Evolutionary conservation across 2,329 filamentous ascomycete species (phyloP), one percentile per base, ranked within the genome.

Genomic region (Cercospora beticola): DNA sequence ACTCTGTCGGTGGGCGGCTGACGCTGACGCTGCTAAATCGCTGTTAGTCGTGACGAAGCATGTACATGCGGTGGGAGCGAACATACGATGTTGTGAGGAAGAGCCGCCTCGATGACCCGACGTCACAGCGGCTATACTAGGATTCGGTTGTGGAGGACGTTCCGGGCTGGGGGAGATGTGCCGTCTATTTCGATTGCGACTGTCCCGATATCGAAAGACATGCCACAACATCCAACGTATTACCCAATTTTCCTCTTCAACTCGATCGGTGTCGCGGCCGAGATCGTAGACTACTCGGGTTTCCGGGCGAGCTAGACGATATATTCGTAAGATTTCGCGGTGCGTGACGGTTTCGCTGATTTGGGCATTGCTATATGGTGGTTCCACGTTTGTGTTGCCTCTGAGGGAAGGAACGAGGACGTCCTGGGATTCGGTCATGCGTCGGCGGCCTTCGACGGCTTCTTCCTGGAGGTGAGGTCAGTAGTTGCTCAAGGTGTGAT

Each of bases 201-300:
- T 79, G 71, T 81, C 79, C 26, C 79, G 75, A 70, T 82, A 84
- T n/a, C 83, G 81, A 70, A 84, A 85, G 68, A 83, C 82, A 72
- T 85, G 83, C 83, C 83, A 85, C 5, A 85, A 78, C 71, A 82
- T 81, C 83, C 83, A 85, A n/a, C 81, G 77, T 31, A 83, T 83
- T 43, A 85, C 81, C 83, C 83, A 85, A 65, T 85, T 85, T 70
- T 82, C 81, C 70, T 83, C 80, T 54, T 80, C 80, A 9, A 80
- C 77, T 9, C 78, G 78, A 61, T 80, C 80, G 18, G 73, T 75
- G 64, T 82, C 82, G 28, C 77, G 76, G 14, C 82, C 83, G 58
- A 79, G 74, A 18, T 81, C 78, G 70, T 83, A 85, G 58, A 80
- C 79, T 1, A 75, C 73, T 58, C 73, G 76, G 6, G 83, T 83